Evolutionary conservation across 2,329 filamentous ascomycete genomes (phyloP).

Genomic region (Paramyrothecium sp.): DNA sequence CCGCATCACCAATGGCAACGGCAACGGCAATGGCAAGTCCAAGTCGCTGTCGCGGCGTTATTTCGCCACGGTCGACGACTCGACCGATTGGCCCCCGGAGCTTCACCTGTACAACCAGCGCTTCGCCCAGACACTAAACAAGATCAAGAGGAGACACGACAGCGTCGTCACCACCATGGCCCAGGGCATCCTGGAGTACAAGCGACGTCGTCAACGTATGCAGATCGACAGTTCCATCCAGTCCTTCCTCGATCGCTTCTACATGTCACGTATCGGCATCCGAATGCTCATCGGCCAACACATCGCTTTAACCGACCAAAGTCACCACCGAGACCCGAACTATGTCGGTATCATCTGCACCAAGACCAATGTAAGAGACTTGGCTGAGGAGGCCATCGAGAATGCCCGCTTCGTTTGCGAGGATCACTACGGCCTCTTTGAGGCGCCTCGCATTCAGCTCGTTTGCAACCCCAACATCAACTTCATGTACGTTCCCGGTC

Average conservation of each 20-base stretch:
- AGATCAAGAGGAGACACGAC: constrained; percentile 94
- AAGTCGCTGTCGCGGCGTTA: constrained; percentile 62
- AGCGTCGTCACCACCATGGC: constrained; percentile 97
- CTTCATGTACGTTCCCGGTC: constrained; percentile 99
- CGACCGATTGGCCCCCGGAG: constrained; percentile 87
- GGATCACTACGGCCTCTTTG: constrained; percentile 96
- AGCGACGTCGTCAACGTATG: constrained; percentile 92
- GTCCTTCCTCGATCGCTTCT: constrained; percentile 96
- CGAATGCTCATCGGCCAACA: constrained; percentile 99
- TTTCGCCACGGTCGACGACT: constrained; percentile 89
- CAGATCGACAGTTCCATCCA: constrained; percentile 98
- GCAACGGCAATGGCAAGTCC: constrained; percentile 42
- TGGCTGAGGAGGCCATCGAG: constrained; percentile 95
- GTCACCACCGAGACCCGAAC: constrained; percentile 81
- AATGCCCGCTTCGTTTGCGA: constrained; percentile 99
- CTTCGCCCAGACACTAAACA: constrained; percentile 84
- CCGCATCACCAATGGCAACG: constrained; percentile 45
- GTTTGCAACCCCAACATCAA: constrained; percentile 91
- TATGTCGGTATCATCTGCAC: constrained; percentile 99
- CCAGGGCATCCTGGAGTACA: constrained; percentile 97
- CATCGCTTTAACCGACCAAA: constrained; percentile 93
- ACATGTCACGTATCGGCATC: constrained; percentile 99
- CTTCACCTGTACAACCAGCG: constrained; percentile 90
- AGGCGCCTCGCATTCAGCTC: constrained; percentile 93
- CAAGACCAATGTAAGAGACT: constrained; percentile 92